phyloP scores from a whole-genome alignment of 176 grass and related monocot species.

The Cenchrus americanus region DNA sequence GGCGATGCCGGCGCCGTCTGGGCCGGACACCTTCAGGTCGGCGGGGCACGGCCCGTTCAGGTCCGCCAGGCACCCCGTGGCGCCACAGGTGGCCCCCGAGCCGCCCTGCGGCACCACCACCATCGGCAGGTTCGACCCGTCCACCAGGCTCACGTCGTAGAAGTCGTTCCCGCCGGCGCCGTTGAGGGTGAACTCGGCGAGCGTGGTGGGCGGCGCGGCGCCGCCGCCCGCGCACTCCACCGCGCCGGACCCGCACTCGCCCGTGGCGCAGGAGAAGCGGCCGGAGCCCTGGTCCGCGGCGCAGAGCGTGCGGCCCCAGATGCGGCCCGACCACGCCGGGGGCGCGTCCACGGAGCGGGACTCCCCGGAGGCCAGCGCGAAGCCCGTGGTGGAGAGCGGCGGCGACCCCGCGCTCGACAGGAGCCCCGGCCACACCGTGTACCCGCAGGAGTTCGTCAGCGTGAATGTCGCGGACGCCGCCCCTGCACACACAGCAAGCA shows the following conservation, averaged over 20 bases:
- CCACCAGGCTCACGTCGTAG: constrained; percentile 92
- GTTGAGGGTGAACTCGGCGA: constrained; percentile 65
- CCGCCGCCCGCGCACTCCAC: constrained; percentile 54
- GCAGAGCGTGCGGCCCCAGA: constrained; percentile 69
- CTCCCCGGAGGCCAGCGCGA: constrained; percentile 56
- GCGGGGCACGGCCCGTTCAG: constrained; percentile 67
- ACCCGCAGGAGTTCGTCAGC: constrained; percentile 66
- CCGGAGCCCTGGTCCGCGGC: background rate
- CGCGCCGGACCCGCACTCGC: constrained; percentile 55
- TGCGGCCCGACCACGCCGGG: constrained; percentile 58
- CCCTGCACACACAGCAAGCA: background rate
- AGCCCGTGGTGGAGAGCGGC: constrained; percentile 54
- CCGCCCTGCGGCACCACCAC: constrained; percentile 58
- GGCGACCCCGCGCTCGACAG: constrained; percentile 61
- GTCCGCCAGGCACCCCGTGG: constrained; percentile 76
- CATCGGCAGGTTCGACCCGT: constrained; percentile 79
- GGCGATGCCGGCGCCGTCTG: constrained; percentile 47
- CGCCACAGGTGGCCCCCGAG: constrained; percentile 34
- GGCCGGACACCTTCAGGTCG: constrained; percentile 50
- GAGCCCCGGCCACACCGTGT: constrained; percentile 70
- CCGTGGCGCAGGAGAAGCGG: constrained; percentile 56
- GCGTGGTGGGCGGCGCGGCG: constrained; percentile 44
- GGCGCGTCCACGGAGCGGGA: constrained; percentile 50
- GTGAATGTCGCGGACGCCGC: constrained; percentile 57
- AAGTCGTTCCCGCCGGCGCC: constrained; percentile 66